A percentile compares a stretch with the other conserved stretches of the same genome.
These are phyloP conservation scores for Rhododendron simsii DNA, from an alignment of 148 eudicot genomes.

Conservation along the genomic window DNA sequence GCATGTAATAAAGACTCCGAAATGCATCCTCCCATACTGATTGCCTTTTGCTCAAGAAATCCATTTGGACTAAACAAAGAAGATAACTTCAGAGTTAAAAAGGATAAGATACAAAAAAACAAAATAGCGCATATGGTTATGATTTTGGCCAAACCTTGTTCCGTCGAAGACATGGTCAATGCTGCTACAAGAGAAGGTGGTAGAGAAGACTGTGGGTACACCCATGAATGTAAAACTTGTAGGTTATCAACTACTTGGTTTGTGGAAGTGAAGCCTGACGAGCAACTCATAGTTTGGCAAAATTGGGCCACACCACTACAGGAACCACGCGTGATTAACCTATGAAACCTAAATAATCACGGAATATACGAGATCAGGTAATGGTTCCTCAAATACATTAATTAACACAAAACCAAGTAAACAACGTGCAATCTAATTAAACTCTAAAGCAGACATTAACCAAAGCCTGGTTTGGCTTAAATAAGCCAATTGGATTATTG, in stretches of 20 bases:
- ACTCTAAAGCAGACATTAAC: not conserved
- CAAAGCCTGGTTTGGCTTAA: not conserved
- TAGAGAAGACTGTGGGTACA: constrained; percentile 84
- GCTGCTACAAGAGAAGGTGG: constrained; percentile 70
- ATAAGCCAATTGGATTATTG: not conserved
- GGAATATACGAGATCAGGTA: constrained; percentile 5
- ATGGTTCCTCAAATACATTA: not conserved
- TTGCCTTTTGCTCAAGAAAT: constrained; percentile 75
- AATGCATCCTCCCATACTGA: constrained; percentile 92
- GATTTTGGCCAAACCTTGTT: constrained; percentile 51
- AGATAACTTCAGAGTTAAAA: not conserved
- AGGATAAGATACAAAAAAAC: not conserved
- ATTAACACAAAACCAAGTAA: not conserved
- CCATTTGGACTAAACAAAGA: constrained; percentile 50
- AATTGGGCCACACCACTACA: constrained; percentile 36
- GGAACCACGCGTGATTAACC: constrained; percentile 51
- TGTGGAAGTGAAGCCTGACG: constrained; percentile 17
- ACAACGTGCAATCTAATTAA: not conserved
- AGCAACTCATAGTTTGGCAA: constrained; percentile 15
- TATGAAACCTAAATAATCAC: constrained; percentile 70
- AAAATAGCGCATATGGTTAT: not conserved
- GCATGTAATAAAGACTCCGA: constrained; percentile 84
- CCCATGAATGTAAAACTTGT: constrained; percentile 61
- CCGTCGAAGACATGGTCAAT: constrained; percentile 44
- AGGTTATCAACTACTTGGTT: constrained; percentile 17